Conservation (phyloP, 805 yeast species). For the Yarrowia alimentaria region DNA sequence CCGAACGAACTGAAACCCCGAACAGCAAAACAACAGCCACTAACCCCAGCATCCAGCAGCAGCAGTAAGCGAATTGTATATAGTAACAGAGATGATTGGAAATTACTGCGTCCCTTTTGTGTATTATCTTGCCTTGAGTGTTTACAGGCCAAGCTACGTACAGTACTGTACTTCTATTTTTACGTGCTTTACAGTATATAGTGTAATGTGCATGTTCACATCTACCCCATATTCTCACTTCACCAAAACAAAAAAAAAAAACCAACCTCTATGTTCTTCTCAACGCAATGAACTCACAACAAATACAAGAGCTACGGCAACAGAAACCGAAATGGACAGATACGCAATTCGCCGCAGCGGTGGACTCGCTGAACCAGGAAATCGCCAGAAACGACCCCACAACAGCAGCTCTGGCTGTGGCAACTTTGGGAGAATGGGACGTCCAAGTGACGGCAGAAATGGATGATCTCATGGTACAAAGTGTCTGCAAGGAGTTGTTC, state of each 20-base stretch:
- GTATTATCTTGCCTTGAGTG: too few relatives aligned
- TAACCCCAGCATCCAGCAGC: constrained; percentile 28
- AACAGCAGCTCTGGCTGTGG: constrained; percentile 3
- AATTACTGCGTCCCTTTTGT: too few relatives aligned
- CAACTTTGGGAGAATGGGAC: constrained; percentile 4
- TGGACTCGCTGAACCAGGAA: background rate
- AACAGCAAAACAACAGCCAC: too few relatives aligned
- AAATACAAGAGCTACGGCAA: background rate
- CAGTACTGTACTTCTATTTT: background rate
- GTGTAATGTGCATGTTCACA: too few relatives aligned
- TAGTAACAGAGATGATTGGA: constrained; percentile 4
- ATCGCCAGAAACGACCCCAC: background rate
- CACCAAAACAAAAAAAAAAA: too few relatives aligned
- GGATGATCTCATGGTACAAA: background rate
- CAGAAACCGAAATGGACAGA: background rate
- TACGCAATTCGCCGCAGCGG: constrained; percentile 2
- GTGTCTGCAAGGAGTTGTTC: background rate
- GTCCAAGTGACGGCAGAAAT: background rate
- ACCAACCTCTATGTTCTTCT: too few relatives aligned
- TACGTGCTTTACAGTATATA: background rate
- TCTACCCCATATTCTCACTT: too few relatives aligned
- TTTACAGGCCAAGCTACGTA: too few relatives aligned
- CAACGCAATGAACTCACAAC: background rate
- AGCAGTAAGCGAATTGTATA: constrained; percentile 26
- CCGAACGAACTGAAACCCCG: too few relatives aligned